Conservation (phyloP, 148 eudicot species). For the Heliamphora exappendiculata region DNA sequence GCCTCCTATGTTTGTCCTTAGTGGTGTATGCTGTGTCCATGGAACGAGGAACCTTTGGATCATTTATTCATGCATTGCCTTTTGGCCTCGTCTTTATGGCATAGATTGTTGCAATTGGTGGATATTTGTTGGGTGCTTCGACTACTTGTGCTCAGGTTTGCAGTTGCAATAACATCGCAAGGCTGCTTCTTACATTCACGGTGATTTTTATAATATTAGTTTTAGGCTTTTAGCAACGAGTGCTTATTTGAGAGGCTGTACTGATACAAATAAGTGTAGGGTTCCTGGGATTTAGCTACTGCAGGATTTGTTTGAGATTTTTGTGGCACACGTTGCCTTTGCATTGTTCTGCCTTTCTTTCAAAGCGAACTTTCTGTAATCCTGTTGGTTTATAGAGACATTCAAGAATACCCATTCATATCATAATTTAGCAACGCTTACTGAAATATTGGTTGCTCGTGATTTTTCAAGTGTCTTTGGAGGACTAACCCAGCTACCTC, state of each 20-base stretch:
- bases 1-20: too few species aligned
- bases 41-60: too few species aligned
- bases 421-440: background rate
- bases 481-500: constrained; percentile 7
- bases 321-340: background rate
- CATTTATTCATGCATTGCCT: too few species aligned
- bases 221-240: background rate
- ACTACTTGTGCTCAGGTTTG: too few species aligned
- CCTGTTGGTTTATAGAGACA: background rate
- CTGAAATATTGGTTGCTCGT: background rate
- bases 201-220: background rate
- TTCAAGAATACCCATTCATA: background rate
- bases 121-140: too few species aligned
- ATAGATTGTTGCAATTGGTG: too few species aligned
- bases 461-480: constrained; percentile 2
- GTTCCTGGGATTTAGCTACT: background rate
- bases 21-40: too few species aligned
- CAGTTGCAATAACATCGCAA: too few species aligned
- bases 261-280: background rate
- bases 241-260: background rate
- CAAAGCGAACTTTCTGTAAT: background rate
- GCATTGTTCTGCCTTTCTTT: background rate
- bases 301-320: background rate
- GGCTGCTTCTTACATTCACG: background rate
- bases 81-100: too few species aligned